Percentiles rank a stretch among this genome's conserved stretches.
phyloP scores from a whole-genome alignment of 2,329 filamentous ascomycete genomes.

The Neocatenulostroma microsporum region DNA sequence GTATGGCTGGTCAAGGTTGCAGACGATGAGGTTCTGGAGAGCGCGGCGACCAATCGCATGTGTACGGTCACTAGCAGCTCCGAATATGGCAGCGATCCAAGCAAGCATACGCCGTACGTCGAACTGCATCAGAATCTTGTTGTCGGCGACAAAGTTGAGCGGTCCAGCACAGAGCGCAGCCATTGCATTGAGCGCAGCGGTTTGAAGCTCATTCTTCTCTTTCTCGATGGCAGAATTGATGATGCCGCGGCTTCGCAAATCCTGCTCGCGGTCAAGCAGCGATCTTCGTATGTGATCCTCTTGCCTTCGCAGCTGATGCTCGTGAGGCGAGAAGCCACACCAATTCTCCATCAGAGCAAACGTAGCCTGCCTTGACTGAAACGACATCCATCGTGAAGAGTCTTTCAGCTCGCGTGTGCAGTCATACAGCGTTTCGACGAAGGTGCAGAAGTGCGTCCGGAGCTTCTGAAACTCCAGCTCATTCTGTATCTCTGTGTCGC shows the following conservation, averaged over 20 bases:
- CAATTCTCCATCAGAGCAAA: slow-evolving; percentile 98
- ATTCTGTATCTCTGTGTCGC: slow-evolving; percentile 88
- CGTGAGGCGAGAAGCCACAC: slow-evolving; percentile 95
- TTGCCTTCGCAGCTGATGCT: slow-evolving; percentile 67
- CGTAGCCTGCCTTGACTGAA: slow-evolving; percentile 88
- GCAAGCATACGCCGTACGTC: slow-evolving; percentile 86
- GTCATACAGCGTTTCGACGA: slow-evolving; percentile 89
- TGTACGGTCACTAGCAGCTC: slow-evolving; percentile 81
- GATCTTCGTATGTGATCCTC: slow-evolving; percentile 85
- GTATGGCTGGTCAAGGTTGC: slow-evolving; percentile 81
- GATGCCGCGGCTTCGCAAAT: slow-evolving; percentile 65
- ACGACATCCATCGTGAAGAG: slow-evolving; percentile 90
- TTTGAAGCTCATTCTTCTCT: slow-evolving; percentile 85
- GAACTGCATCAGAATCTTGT: slow-evolving; percentile 79
- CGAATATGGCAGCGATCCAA: slow-evolving; percentile 95
- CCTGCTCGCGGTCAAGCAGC: slow-evolving; percentile 67
- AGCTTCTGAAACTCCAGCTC: slow-evolving; percentile 92
- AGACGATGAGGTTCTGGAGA: slow-evolving; percentile 77
- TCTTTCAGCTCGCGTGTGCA: slow-evolving; percentile 80
- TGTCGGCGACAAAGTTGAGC: slow-evolving; percentile 80
- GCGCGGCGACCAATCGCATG: slow-evolving; percentile 84
- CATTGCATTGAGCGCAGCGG: slow-evolving; percentile 90
- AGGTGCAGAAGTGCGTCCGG: slow-evolving; percentile 83
- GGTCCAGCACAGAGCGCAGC: slow-evolving; percentile 78
- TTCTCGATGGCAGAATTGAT: slow-evolving; percentile 90